Conservation (phyloP, 495 filamentous ascomycete species). For the Pyrenopolyporus hunteri region DNA sequence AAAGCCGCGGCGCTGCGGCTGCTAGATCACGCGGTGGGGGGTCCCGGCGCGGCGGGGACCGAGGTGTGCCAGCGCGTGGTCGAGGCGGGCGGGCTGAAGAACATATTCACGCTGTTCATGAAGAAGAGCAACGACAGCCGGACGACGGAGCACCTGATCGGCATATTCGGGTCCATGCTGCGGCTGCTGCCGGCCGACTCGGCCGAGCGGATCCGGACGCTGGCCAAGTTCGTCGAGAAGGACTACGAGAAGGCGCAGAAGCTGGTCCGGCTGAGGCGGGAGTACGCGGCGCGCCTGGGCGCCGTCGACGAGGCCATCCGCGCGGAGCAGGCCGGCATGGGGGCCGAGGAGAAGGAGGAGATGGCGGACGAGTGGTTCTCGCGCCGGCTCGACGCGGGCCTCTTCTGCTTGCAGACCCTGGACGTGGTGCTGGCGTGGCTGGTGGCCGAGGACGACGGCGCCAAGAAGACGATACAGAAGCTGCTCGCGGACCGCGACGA, state of each 20-base stretch:
- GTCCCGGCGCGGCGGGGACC: conserved; percentile 58
- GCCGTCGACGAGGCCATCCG: conserved; percentile 72
- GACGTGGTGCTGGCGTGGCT: conserved; percentile 94
- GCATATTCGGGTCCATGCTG: conserved; percentile 85
- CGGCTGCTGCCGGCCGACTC: conserved; percentile 80
- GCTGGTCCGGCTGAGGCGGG: conserved; percentile 71
- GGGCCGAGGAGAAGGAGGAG: conserved; percentile 69
- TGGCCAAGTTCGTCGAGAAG: conserved; percentile 96
- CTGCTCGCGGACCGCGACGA: conserved; percentile 74
- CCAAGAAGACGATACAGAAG: conserved; percentile 66
- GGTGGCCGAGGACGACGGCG: conserved; percentile 85
- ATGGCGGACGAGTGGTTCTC: conserved; percentile 73
- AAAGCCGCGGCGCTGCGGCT: conserved; percentile 77
- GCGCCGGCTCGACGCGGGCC: conserved; percentile 79
- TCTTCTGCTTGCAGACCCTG: conserved; percentile 84
- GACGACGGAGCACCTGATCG: conserved; percentile 82
- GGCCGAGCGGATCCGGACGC: conserved; percentile 75
- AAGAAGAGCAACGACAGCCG: conserved; percentile 76
- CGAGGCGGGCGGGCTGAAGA: conserved; percentile 83
- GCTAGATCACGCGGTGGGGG: conserved; percentile 81
- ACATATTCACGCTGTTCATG: conserved; percentile 87
- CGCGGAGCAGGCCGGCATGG: conserved; percentile 54
- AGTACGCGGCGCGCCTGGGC: conserved; percentile 69
- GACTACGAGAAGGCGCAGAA: conserved; percentile 84
- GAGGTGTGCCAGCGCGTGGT: conserved; percentile 77